Evolutionary conservation across 352 stramenopile species (phyloP), one percentile per base, ranked within the genome.

Genomic region (Aphanomyces euteiches): DNA sequence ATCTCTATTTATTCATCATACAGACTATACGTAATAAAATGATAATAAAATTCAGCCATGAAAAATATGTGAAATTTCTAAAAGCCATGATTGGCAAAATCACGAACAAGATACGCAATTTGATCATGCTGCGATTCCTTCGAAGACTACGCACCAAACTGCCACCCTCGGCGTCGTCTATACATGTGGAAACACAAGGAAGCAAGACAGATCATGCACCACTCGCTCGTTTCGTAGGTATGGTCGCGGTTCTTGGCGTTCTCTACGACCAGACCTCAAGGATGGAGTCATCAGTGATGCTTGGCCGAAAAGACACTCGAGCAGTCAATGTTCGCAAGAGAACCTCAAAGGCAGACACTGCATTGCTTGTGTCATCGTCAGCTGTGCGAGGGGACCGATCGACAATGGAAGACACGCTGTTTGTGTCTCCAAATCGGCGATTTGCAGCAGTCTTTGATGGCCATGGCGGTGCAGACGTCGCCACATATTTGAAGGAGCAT

Each of bases 361-460:
- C 69, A 10, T 70, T 87, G 3, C 59, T 90, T 0, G 79, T 92
- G 40, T 92, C 84, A 66, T 89, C 79, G 13, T 80, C 85, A 0
- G 87, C 85, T 0, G 87, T 94, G 41, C 82, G 84, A 8, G 87
- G 87, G 5, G 84, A 92, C 43, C 82, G 87, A 53, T 69, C 81
- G 3, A 84, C 83, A 39, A 95, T 95, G 87, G 85, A 95, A 78
- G 87, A 95, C 75, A 86, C 85, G 73, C 85, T 78, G 56, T 92
- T 83, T 73, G 76, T 95, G 5, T 93, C 87, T 38, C 77, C 79
- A 45, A 92, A 85, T 66, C 91, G 92, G 74, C 82, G 87, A 15
- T 93, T 93, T 56, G 73, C 83, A 4, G 88, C 87, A 1, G 85
- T 96, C 3, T 96, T 89, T 74, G 88, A 96, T 58, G 88, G 88